Conservation (phyloP, 176 grass and related monocot genomes). For the Aegilops sharonensis region DNA sequence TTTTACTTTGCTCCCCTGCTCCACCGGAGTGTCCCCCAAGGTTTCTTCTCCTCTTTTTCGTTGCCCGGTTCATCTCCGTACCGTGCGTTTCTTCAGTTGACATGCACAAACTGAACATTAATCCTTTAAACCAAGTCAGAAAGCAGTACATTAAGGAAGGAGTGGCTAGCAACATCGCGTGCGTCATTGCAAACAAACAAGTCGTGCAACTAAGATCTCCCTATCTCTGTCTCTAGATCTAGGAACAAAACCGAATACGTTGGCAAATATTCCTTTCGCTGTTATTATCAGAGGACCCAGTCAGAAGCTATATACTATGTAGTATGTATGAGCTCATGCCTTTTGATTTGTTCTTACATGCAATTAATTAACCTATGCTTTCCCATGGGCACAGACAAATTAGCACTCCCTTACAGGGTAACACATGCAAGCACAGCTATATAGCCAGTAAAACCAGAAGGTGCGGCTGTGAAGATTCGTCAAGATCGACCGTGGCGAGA, state of each 20-base stretch:
- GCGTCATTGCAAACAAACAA: background rate
- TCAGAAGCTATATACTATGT: conserved; percentile 2
- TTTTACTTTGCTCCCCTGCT: too few species aligned
- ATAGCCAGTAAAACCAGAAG: background rate
- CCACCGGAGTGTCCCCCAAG: background rate
- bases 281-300: background rate
- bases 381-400: too few species aligned
- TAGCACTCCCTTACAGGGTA: background rate
- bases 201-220: background rate
- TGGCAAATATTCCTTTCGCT: background rate
- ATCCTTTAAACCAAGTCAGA: background rate
- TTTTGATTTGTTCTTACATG: conserved; percentile 9
- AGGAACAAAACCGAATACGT: background rate
- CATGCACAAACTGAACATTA: background rate
- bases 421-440: background rate
- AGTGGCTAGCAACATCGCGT: too few species aligned
- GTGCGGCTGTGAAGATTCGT: conserved; percentile 22
- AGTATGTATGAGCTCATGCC: conserved; percentile 10
- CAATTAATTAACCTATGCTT: too few species aligned
- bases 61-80: background rate
- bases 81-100: background rate
- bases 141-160: background rate
- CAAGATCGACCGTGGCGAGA: conserved; percentile 6
- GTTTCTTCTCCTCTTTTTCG: background rate
- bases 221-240: background rate